Base-by-base conservation (phyloP, 306 rosid species). In the Erythrophleum fordii region DNA sequence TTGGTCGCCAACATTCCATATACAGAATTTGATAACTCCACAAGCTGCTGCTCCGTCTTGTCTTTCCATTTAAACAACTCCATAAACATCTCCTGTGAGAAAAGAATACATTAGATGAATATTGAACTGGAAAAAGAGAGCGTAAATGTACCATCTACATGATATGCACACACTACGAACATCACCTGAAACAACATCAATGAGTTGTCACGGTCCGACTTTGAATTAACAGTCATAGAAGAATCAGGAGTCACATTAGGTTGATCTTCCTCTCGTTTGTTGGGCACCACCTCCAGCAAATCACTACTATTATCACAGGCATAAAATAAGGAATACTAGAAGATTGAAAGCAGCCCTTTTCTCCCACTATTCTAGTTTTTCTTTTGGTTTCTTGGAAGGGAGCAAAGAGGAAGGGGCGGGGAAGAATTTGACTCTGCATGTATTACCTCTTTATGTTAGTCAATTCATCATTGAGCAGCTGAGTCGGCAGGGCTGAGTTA, bases 1-100 rank as follows among this genome's bases (percentile, higher is more conserved):
- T 82, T 85, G 73, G 77, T 67, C 44, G 87, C 81, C 86, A 88
- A 88, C 89, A 90, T 84, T 76, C 87, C 87, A 82, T 66, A 81
- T 81, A 91, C 87, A 18, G 87, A 68, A 83, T 90, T 87, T 44
- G 93, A 82, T 61, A 93, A 46, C 80, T 91, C 95, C 76, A 77
- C 46, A 78, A 93, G 82, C 89, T 87, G 92, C 86, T 86, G 90
- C 83, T 93, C 98, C 82, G 80, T 85, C 80, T 85, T 83, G 73
- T 92, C 94, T 85, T 87, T 93, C 98, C 98, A 93, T 80, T 86
- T 91, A 60, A 82, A 82, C 71, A 91, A 81, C 84, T 93, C 98
- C 89, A 75, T 79, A 74, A 90, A 81, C 95, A 86, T 90, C 76
- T 91, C 98, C 97, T 91, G 97, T 45, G 70, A 62, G 17, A 22